Base-by-base conservation (phyloP, 202 grass and related monocot species). In the Carex sylvatica region DNA sequence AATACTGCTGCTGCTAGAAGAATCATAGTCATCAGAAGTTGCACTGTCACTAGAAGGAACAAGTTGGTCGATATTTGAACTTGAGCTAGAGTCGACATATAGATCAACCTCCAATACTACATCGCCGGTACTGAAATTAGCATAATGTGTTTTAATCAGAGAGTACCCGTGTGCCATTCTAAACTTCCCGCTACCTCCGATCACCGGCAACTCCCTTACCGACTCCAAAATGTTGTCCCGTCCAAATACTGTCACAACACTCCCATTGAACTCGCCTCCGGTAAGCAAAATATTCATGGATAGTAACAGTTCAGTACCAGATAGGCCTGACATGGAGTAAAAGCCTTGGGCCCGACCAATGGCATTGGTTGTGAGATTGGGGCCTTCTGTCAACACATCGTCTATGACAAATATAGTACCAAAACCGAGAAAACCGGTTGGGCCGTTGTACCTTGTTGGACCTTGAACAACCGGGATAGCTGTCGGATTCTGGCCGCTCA, bases 71-170 rank as follows among this genome's bases (percentile, higher is more conserved):
- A 81, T 81, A 33, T 28, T 54, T 4, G 19, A 6, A 65, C 36
- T 67, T 14, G 23, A 53, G 51, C 54, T 28, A 52, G 58, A 26
- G 28, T 28, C 28, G 38, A 88, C 83, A 61, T 61, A 88, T 52
- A 88, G 46, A 78, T 91, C 83, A 24, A 90, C 73, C 53, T 92
- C 90, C 52, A 90, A 72, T 81, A 92, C 84, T 7, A 81, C 1
- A 60, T 66, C 78, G 4, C 77, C 84, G 7, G 85, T 86, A 6
- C 40, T 4, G 3, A n/a, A 40, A 54, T 5, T 83, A 4, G 51
- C 44, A 28, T 20, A 80, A 61, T 4, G 0, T 13, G 88, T 88
- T 80, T 83, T 88, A 52, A 82, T 53, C 16, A 88, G 61, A 63
- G 78, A 65, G 60, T 88, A 91, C 0, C 89, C 86, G 0, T 9